phyloP scores from a whole-genome alignment of 805 yeast genomes.

The Yarrowia sp. region DNA sequence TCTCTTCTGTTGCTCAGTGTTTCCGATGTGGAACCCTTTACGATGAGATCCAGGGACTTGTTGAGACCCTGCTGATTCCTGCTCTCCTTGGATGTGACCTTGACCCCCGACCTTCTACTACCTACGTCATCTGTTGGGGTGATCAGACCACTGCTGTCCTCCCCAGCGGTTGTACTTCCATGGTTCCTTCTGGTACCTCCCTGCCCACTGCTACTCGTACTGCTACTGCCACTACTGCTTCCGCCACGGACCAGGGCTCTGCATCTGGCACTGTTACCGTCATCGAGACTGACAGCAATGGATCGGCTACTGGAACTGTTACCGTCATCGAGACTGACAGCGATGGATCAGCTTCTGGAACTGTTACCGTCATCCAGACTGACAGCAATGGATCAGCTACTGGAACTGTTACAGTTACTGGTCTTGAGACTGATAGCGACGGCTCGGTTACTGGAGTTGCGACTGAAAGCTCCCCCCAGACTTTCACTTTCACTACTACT shows the following conservation, averaged over 20 bases:
- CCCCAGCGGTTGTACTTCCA: conserved; percentile 6
- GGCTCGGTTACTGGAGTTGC: background rate
- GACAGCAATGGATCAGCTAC: too few relatives aligned
- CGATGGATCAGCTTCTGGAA: too few relatives aligned
- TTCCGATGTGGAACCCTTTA: conserved; percentile 7
- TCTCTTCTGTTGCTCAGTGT: background rate
- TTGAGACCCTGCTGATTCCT: conserved; percentile 5
- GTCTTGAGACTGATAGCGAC: background rate
- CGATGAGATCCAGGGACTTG: background rate
- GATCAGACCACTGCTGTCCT: background rate
- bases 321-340: too few relatives aligned
- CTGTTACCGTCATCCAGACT: too few relatives aligned
- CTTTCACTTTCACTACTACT: background rate
- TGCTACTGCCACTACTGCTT: too few relatives aligned
- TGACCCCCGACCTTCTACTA: conserved; percentile 10
- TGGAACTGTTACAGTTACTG: background rate
- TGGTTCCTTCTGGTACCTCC: conserved; percentile 11
- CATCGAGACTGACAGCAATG: too few relatives aligned
- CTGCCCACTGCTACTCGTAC: background rate
- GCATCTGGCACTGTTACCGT: background rate
- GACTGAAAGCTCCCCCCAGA: background rate
- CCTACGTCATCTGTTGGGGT: background rate
- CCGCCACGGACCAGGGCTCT: too few relatives aligned
- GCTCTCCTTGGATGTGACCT: conserved; percentile 3
- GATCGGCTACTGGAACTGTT: too few relatives aligned